phyloP scores from a whole-genome alignment of 192 early-diverging fungal genomes.

The Diversispora eburnea region DNA sequence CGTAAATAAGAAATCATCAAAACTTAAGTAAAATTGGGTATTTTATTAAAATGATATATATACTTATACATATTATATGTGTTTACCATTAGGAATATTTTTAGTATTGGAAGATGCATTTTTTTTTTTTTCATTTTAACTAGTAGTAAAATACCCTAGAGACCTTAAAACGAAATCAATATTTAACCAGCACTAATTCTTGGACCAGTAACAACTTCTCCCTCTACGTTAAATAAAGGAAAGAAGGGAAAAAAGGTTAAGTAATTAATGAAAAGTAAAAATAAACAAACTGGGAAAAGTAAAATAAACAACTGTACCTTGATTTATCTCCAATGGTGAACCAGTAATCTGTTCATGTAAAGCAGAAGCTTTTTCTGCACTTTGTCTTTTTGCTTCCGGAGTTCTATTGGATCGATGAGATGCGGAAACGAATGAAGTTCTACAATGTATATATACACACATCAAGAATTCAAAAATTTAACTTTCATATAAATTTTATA shows the following conservation, averaged over 20 bases:
- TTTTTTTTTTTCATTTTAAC: too few relatives aligned
- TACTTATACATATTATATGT: too few relatives aligned
- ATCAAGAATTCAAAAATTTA: background rate
- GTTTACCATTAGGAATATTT: too few relatives aligned
- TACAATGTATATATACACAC: background rate
- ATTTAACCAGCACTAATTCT: constrained; percentile 6
- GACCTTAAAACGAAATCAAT: too few relatives aligned
- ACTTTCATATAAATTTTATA: background rate
- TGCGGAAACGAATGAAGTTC: constrained; percentile 15
- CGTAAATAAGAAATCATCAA: too few relatives aligned
- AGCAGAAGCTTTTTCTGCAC: constrained; percentile 17
- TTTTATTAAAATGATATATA: too few relatives aligned
- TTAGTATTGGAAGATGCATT: too few relatives aligned
- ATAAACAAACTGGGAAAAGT: background rate
- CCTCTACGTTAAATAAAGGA: too few relatives aligned
- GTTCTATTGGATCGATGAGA: constrained; percentile 1
- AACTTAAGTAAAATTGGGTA: too few relatives aligned
- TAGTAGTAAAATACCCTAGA: too few relatives aligned
- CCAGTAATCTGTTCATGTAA: constrained; percentile 12
- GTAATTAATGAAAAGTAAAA: background rate
- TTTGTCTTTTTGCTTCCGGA: background rate
- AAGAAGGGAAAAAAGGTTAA: too few relatives aligned
- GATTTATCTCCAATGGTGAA: constrained; percentile 13
- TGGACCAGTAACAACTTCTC: constrained; percentile 9
- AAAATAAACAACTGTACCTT: background rate